Evolutionary conservation across 805 yeast species (phyloP).

Genomic region (Kodamaea lidongshanica): DNA sequence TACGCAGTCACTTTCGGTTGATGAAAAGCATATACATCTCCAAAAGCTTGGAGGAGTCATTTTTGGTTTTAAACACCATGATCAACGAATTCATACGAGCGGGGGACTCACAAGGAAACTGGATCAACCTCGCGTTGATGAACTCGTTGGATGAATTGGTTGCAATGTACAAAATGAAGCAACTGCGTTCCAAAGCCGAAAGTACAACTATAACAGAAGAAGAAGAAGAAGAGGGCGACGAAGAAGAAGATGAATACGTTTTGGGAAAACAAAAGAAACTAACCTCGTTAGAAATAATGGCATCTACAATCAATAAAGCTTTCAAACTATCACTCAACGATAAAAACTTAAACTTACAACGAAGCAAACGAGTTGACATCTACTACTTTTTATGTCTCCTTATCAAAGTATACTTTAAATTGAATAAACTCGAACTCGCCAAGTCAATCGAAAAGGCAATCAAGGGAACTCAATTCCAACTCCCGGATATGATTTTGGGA

Average conservation of each 20-base stretch:
- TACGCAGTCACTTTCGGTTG: slow-evolving; percentile 27
- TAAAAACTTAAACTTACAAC: slow-evolving; percentile 45
- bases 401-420: slow-evolving; percentile 60
- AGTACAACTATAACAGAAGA: too few species aligned
- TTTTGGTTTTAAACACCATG: slow-evolving; percentile 33
- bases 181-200: slow-evolving; percentile 18
- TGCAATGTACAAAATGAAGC: slow-evolving; percentile 33
- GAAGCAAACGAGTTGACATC: slow-evolving; percentile 56
- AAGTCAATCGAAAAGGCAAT: slow-evolving; percentile 68
- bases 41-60: slow-evolving; percentile 30
- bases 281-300: slow-evolving; percentile 47
- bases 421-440: slow-evolving; percentile 66
- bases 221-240: slow-evolving; percentile 11
- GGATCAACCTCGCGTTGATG: slow-evolving; percentile 45
- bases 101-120: slow-evolving; percentile 46
- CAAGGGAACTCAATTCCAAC: slow-evolving; percentile 42
- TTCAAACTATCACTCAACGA: slow-evolving; percentile 77
- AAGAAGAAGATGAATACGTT: slow-evolving; percentile 11
- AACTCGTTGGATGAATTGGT: slow-evolving; percentile 36
- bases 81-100: slow-evolving; percentile 44
- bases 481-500: slow-evolving; percentile 41
- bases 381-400: slow-evolving; percentile 67
- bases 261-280: slow-evolving; percentile 13
- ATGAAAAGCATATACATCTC: slow-evolving; percentile 28
- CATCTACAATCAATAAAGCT: slow-evolving; percentile 62